Percentiles rank a stretch among this genome's conserved stretches.
Conservation (phyloP, 73 alveolate species). For the Paramecium sexaurelia region DNA sequence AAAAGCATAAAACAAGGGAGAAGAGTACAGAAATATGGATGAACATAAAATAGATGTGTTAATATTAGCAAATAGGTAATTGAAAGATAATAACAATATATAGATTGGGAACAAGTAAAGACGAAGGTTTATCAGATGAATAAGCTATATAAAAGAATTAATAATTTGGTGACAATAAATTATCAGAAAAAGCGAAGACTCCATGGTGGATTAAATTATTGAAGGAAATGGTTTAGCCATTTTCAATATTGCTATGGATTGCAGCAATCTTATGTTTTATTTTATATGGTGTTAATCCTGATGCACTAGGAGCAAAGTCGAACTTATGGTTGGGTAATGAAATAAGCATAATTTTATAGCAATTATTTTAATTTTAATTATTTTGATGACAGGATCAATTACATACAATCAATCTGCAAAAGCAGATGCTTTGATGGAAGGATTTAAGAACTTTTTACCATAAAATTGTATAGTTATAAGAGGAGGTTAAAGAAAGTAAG, state of each 20-base stretch:
- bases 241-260: conserved; percentile 87
- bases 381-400: conserved; percentile 83
- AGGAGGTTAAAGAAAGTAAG: conserved; percentile 74
- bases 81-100: background rate
- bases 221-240: conserved; percentile 79
- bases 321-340: conserved; percentile 15
- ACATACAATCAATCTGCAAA: conserved; percentile 80
- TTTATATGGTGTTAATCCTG: conserved; percentile 83
- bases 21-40: conserved; percentile 69
- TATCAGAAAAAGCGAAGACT: conserved; percentile 83
- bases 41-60: conserved; percentile 68
- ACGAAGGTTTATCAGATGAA: conserved; percentile 55
- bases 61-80: conserved; percentile 16
- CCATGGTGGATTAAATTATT: conserved; percentile 84
- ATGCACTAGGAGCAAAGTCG: conserved; percentile 70
- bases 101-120: conserved; percentile 54
- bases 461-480: conserved; percentile 77
- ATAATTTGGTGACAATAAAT: conserved; percentile 83
- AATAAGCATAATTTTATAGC: conserved; percentile 78
- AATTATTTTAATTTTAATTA: conserved; percentile 80
- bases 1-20: background rate
- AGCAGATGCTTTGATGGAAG: conserved; percentile 90
- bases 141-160: conserved; percentile 67
- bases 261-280: conserved; percentile 85
- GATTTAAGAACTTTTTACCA: conserved; percentile 80